phyloP scores from a whole-genome alignment of 2,329 filamentous ascomycete species.

The Phaeosphaeria sp. region DNA sequence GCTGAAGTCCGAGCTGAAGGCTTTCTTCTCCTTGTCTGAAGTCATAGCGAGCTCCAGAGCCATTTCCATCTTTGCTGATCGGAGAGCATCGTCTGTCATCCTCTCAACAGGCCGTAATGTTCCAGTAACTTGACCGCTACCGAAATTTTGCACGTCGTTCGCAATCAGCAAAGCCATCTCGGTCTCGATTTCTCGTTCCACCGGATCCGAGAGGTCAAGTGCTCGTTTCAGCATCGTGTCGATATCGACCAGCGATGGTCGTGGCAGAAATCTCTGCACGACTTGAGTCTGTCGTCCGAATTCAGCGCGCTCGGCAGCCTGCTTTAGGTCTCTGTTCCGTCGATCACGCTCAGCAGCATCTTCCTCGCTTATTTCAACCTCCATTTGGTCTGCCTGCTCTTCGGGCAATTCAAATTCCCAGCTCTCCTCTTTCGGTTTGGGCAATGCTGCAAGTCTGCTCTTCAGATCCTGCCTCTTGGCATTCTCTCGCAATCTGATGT shows the following conservation, averaged over 20 bases:
- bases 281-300: constrained; percentile 86
- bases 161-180: constrained; percentile 83
- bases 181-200: constrained; percentile 72
- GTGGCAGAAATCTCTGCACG: constrained; percentile 83
- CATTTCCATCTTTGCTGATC: constrained; percentile 78
- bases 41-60: constrained; percentile 68
- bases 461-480: constrained; percentile 73
- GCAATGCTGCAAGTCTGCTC: constrained; percentile 78
- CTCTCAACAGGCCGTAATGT: constrained; percentile 65
- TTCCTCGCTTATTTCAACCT: constrained; percentile 65
- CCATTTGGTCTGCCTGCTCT: constrained; percentile 69
- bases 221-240: constrained; percentile 71
- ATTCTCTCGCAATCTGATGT: constrained; percentile 74
- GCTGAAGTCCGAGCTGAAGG: constrained; percentile 53
- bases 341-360: constrained; percentile 78
- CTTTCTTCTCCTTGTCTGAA: constrained; percentile 58
- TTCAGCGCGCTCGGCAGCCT: constrained; percentile 72
- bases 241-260: constrained; percentile 76
- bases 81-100: constrained; percentile 75
- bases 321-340: constrained; percentile 66
- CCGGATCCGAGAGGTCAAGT: constrained; percentile 65
- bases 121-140: constrained; percentile 70
- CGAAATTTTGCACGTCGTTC: constrained; percentile 80
- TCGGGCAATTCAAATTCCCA: constrained; percentile 94
- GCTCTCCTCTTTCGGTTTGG: constrained; percentile 90